phyloP scores from a whole-genome alignment of 2,329 filamentous ascomycete species.

The Aaosphaeria arxii region DNA sequence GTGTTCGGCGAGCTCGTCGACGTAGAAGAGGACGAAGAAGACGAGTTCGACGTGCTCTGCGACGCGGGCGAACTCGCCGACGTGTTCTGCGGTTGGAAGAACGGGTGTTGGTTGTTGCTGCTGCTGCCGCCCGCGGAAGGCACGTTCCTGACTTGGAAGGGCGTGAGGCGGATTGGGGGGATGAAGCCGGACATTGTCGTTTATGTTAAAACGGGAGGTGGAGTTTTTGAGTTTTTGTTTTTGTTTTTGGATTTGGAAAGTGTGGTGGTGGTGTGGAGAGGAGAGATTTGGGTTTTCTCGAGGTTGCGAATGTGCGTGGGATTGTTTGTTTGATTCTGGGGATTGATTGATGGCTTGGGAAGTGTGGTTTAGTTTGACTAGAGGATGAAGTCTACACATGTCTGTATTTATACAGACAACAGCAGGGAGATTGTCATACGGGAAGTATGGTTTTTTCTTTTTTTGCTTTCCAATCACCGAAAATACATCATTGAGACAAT shows the following conservation, averaged over 20 bases:
- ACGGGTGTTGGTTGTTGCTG: constrained; percentile 8
- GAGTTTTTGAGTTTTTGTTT: neutral
- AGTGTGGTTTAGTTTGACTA: no score
- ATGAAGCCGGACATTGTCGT: constrained; percentile 8
- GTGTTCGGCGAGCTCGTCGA: neutral
- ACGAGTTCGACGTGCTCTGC: neutral
- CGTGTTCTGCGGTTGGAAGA: constrained; percentile 15
- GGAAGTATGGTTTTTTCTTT: no score
- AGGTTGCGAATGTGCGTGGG: no score
- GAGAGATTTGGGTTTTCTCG: no score
- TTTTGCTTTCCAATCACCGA: no score
- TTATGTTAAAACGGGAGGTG: constrained; percentile 2
- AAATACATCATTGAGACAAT: no score
- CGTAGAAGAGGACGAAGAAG: neutral
- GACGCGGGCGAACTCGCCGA: neutral
- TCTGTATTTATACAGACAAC: no score
- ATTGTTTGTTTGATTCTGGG: no score
- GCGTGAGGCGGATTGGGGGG: constrained; percentile 26
- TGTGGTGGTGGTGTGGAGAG: neutral
- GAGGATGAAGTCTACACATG: no score
- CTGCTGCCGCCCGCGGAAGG: constrained; percentile 13
- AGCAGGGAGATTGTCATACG: no score
- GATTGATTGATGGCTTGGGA: no score
- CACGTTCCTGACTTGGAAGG: constrained; percentile 24
- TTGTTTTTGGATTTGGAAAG: neutral